Conservation (phyloP, 306 rosid species). For the Begonia fuchsioides region DNA sequence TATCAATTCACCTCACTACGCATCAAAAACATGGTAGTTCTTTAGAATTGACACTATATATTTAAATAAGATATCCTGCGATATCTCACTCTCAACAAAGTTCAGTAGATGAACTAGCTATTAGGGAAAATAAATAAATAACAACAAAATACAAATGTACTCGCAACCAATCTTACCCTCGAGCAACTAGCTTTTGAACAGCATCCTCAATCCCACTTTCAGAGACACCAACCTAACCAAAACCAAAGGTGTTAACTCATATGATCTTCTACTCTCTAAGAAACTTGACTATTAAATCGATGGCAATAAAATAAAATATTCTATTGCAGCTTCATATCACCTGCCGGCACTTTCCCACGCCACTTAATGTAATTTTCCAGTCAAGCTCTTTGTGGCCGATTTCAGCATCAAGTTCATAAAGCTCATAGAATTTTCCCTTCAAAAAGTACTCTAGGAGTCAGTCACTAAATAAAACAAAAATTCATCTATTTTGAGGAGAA, state of each 20-base stretch:
- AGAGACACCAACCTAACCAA: slow-evolving; percentile 79
- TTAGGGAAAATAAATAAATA: not conserved
- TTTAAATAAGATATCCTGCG: too few species aligned
- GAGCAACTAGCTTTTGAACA: slow-evolving; percentile 77
- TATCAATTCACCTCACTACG: too few species aligned
- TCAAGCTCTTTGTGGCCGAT: slow-evolving; percentile 96
- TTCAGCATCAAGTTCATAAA: slow-evolving; percentile 92
- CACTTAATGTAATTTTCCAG: slow-evolving; percentile 93
- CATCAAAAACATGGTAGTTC: too few species aligned
- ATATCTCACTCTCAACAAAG: too few species aligned
- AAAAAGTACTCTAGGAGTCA: not conserved
- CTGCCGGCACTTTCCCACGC: slow-evolving; percentile 98
- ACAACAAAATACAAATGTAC: not conserved
- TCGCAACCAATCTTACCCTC: slow-evolving; percentile 51
- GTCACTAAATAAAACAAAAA: not conserved
- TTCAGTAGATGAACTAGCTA: not conserved
- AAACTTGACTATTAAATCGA: not conserved
- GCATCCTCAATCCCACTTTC: slow-evolving; percentile 98
- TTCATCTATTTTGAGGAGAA: not conserved
- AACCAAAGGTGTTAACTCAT: slow-evolving; percentile 4
- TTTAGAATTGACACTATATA: too few species aligned
- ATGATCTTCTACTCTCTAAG: slow-evolving; percentile 7
- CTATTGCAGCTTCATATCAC: slow-evolving; percentile 20
- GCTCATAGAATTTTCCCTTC: slow-evolving; percentile 95
- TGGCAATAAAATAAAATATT: slow-evolving; percentile 4